phyloP scores from a whole-genome alignment of 2,329 filamentous ascomycete species.

The Apiospora sp. region DNA sequence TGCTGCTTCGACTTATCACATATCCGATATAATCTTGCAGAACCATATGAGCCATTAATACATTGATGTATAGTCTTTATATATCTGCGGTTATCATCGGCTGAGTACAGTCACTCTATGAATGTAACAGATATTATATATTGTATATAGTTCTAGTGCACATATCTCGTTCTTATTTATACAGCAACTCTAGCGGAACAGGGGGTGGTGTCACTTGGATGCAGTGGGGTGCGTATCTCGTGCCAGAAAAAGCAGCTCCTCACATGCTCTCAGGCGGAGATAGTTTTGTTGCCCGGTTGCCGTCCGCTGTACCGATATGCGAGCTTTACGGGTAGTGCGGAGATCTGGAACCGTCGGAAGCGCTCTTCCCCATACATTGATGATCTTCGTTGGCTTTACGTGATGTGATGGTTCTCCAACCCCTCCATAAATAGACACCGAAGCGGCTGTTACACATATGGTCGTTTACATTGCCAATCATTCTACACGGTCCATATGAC shows the following conservation, averaged over 20 bases:
- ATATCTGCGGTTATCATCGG: no score
- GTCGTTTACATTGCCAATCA: background rate
- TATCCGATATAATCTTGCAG: background rate
- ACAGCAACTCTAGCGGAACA: background rate
- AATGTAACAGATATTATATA: background rate
- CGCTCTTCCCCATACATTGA: background rate
- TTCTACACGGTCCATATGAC: background rate
- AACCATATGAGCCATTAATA: background rate
- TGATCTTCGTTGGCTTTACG: slow-evolving; percentile 4
- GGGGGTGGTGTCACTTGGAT: background rate
- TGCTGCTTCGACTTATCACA: background rate
- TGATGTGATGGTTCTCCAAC: background rate
- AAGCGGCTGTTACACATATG: background rate
- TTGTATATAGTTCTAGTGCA: no score
- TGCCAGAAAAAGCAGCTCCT: background rate
- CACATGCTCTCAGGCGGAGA: background rate
- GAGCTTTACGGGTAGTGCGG: background rate
- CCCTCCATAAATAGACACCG: background rate
- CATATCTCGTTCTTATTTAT: background rate
- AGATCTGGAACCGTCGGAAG: background rate
- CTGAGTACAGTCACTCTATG: background rate
- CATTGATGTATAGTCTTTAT: background rate
- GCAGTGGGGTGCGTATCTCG: background rate
- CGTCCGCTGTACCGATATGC: background rate
- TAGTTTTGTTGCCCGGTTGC: background rate